These are phyloP conservation scores for Agaricus blazei DNA, from an alignment of 768 basidiomycete genomes.

Conservation along the genomic window DNA sequence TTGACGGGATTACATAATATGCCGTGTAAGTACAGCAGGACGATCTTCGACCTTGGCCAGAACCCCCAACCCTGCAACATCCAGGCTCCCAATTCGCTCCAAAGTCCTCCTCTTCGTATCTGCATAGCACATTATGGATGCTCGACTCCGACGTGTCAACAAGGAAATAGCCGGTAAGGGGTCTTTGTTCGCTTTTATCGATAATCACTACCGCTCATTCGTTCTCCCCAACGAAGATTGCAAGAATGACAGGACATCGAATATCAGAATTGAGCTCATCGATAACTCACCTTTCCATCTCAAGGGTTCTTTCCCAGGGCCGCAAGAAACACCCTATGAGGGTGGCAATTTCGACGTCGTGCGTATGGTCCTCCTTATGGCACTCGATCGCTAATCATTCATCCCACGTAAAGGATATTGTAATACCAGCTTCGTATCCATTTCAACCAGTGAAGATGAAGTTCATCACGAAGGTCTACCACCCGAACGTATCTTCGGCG, in stretches of 20 bases:
- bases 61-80: neutral
- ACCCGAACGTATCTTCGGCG: slow-evolving; percentile 92
- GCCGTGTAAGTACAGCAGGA: neutral
- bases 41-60: neutral
- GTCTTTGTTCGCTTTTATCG: neutral
- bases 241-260: slow-evolving; percentile 91
- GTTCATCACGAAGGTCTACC: slow-evolving; percentile 94
- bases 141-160: slow-evolving; percentile 83
- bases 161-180: slow-evolving; percentile 84
- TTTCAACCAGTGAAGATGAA: slow-evolving; percentile 98
- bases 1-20: slow-evolving; percentile 6
- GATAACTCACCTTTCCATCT: slow-evolving; percentile 91
- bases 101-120: neutral
- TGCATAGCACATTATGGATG: slow-evolving; percentile 54
- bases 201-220: slow-evolving; percentile 11
- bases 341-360: slow-evolving; percentile 92
- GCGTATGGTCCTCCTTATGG: slow-evolving; percentile 25
- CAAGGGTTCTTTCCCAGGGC: slow-evolving; percentile 86
- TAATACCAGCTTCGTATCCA: slow-evolving; percentile 87
- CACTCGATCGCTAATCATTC: slow-evolving; percentile 3
- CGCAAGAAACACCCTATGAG: slow-evolving; percentile 89
- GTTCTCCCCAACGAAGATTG: slow-evolving; percentile 51
- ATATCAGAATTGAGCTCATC: slow-evolving; percentile 81
- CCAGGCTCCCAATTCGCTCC: neutral
- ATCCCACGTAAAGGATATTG: slow-evolving; percentile 63